Percentiles rank a stretch among this genome's conserved stretches.
Evolutionary conservation across 2,329 filamentous ascomycete species (phyloP).

Genomic region (Moelleriella libera): DNA sequence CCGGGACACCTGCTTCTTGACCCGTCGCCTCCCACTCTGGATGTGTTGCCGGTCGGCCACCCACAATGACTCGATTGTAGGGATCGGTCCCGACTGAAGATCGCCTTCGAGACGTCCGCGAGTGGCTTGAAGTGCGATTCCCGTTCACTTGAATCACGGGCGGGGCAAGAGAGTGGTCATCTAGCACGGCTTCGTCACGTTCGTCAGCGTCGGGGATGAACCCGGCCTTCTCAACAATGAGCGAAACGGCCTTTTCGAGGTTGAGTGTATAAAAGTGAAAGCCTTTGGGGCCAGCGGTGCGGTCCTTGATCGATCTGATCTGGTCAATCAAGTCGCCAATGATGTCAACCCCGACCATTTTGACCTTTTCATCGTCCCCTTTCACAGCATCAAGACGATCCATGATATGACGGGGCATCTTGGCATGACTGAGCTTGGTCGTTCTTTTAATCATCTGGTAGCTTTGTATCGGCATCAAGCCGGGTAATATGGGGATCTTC

Average conservation of each 20-base stretch:
- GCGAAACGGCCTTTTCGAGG: conserved; percentile 87
- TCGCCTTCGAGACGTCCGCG: conserved; percentile 41
- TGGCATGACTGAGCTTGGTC: conserved; percentile 86
- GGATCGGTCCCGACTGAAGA: conserved; percentile 76
- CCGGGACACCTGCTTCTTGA: conserved; percentile 62
- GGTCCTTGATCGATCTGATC: conserved; percentile 51
- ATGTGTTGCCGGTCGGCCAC: conserved; percentile 42
- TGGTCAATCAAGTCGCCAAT: conserved; percentile 71
- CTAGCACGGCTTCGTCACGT: conserved; percentile 36
- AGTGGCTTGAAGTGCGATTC: conserved; percentile 17
- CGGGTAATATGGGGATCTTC: conserved; percentile 79
- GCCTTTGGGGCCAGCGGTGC: conserved; percentile 49
- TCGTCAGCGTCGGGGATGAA: conserved; percentile 56
- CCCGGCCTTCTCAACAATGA: conserved; percentile 75
- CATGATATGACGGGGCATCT: conserved; percentile 58
- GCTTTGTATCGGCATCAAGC: conserved; percentile 94
- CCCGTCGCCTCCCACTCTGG: conserved; percentile 60
- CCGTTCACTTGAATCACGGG: conserved; percentile 34
- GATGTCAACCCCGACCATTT: conserved; percentile 67
- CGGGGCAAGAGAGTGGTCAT: conserved; percentile 20
- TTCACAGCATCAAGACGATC: conserved; percentile 57
- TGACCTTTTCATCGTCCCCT: conserved; percentile 69
- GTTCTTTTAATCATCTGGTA: conserved; percentile 92
- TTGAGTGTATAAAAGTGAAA: conserved; percentile 98
- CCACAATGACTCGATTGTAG: conserved; percentile 76